Conservation (phyloP, 176 grass and related monocot species). For the Tillandsia leiboldiana region DNA sequence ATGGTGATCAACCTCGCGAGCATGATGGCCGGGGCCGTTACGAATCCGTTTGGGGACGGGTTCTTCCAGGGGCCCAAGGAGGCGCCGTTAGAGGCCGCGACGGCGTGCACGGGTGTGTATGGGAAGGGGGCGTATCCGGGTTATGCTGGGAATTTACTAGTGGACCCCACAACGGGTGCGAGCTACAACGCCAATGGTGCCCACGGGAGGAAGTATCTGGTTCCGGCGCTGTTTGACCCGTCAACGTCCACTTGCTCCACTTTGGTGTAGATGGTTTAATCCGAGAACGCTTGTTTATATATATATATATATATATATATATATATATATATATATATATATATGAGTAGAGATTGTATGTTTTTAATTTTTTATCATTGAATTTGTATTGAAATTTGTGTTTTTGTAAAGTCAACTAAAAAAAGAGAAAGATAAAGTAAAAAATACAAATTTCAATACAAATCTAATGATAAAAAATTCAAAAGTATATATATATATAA, state of each 20-base stretch:
- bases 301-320: background rate
- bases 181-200: constrained; percentile 57
- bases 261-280: constrained; percentile 29
- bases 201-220: constrained; percentile 43
- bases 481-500: too few relatives aligned
- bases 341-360: too few relatives aligned
- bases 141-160: constrained; percentile 41
- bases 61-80: constrained; percentile 61
- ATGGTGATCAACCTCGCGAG: constrained; percentile 57
- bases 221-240: constrained; percentile 52
- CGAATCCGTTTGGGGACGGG: constrained; percentile 63
- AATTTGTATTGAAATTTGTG: too few relatives aligned
- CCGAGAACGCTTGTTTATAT: background rate
- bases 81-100: constrained; percentile 52
- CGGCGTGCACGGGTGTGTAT: constrained; percentile 56
- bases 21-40: constrained; percentile 49
- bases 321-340: too few relatives aligned
- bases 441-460: too few relatives aligned
- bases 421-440: too few relatives aligned
- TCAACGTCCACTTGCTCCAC: constrained; percentile 40
- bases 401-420: too few relatives aligned
- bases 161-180: constrained; percentile 36
- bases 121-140: constrained; percentile 55
- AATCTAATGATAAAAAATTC: too few relatives aligned
- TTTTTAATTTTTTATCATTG: too few relatives aligned